phyloP scores from a whole-genome alignment of 169 alveolate genomes.

The Sarcocystis neurona region DNA sequence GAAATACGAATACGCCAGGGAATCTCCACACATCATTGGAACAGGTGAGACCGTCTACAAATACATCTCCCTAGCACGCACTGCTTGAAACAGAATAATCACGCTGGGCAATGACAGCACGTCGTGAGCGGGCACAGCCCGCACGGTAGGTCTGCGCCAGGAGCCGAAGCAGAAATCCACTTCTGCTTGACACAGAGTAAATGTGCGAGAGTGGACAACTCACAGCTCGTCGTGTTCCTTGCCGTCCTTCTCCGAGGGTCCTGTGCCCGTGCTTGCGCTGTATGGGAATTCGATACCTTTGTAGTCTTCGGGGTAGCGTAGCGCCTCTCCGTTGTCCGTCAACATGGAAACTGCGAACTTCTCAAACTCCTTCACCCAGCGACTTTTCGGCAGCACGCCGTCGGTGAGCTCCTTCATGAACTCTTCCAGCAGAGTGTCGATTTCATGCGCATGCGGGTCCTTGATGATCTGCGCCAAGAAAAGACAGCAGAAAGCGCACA shows the following conservation, averaged over 20 bases:
- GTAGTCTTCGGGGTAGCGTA: slow-evolving; percentile 61
- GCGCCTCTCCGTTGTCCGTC: slow-evolving; percentile 55
- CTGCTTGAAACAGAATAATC: no score
- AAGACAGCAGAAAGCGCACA: background rate
- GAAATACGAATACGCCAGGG: no score
- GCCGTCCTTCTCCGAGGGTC: slow-evolving; percentile 19
- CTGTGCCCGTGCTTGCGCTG: slow-evolving; percentile 7
- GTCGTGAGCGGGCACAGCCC: no score
- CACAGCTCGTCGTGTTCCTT: slow-evolving; percentile 46
- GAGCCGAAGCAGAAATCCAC: no score
- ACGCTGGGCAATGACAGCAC: no score
- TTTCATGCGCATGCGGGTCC: slow-evolving; percentile 57
- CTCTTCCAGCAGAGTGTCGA: slow-evolving; percentile 40
- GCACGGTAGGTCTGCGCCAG: no score
- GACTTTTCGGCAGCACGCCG: slow-evolving; percentile 39
- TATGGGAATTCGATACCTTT: slow-evolving; percentile 45
- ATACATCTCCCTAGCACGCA: no score
- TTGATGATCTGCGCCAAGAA: background rate
- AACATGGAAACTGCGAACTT: slow-evolving; percentile 53
- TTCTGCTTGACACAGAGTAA: no score
- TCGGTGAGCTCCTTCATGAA: slow-evolving; percentile 35
- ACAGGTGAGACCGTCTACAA: no score
- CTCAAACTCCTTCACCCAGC: slow-evolving; percentile 45
- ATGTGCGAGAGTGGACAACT: background rate
- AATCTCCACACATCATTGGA: no score